A percentile compares a stretch with the other conserved stretches of the same genome.
These are phyloP conservation scores for Malassezia japonica DNA, from an alignment of 1,284 basidiomycete species.

Conservation along the genomic window DNA sequence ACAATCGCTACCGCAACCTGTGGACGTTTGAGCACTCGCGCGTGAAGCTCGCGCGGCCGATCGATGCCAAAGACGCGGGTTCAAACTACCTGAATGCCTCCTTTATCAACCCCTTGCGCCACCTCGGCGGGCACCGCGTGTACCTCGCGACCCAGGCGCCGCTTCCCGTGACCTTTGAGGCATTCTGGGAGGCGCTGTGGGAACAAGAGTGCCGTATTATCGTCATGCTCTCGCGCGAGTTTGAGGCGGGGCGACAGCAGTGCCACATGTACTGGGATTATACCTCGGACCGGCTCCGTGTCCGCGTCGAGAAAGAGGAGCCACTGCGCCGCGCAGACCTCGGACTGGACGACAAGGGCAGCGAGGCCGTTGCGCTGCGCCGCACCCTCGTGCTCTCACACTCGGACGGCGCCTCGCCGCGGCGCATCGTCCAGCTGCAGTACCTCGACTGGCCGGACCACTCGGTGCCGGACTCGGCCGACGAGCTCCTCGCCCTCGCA, in stretches of 20 bases:
- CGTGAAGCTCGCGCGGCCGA: constrained; percentile 29
- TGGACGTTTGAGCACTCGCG: constrained; percentile 84
- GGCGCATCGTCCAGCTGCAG: constrained; percentile 34
- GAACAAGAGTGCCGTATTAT: constrained; percentile 55
- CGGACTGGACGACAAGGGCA: not conserved
- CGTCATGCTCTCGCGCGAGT: constrained; percentile 74
- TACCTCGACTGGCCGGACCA: constrained; percentile 47
- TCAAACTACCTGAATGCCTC: constrained; percentile 44
- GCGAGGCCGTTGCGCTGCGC: constrained; percentile 22
- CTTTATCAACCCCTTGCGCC: constrained; percentile 29
- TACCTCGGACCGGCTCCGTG: not conserved
- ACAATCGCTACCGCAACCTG: constrained; percentile 78
- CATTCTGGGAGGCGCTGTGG: constrained; percentile 75
- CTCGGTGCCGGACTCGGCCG: constrained; percentile 35
- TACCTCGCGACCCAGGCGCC: constrained; percentile 98
- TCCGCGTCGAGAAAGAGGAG: not conserved
- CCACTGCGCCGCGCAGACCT: not conserved
- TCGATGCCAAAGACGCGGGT: constrained; percentile 21
- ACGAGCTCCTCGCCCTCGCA: constrained; percentile 31
- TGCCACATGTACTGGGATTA: constrained; percentile 80
- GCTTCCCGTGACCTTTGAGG: constrained; percentile 72
- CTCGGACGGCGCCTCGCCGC: constrained; percentile 9
- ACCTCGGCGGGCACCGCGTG: constrained; percentile 48
- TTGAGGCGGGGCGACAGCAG: constrained; percentile 78
- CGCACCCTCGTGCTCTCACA: constrained; percentile 27